A percentile compares a stretch with the other conserved stretches of the same genome.
Conservation (phyloP, 108 stramenopile species). For the Fragilariopsis cylindrus region DNA sequence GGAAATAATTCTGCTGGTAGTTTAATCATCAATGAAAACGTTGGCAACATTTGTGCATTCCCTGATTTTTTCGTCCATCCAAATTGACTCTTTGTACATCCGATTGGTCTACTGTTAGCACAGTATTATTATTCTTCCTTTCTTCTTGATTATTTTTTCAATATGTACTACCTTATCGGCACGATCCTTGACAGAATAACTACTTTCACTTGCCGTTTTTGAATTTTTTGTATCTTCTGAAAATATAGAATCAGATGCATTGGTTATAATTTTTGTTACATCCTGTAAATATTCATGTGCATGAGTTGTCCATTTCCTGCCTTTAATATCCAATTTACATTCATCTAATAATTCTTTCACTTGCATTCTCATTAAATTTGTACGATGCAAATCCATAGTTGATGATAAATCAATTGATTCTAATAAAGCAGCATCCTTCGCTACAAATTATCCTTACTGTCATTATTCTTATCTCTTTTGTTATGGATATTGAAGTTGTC, state of each 20-base stretch:
- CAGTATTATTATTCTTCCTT: neutral
- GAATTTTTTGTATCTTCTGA: slow-evolving; percentile 13
- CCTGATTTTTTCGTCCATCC: slow-evolving; percentile 67
- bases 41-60: slow-evolving; percentile 74
- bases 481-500: neutral
- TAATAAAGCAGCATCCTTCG: slow-evolving; percentile 50
- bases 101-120: slow-evolving; percentile 23
- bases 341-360: slow-evolving; percentile 65
- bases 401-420: slow-evolving; percentile 40
- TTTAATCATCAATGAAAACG: slow-evolving; percentile 66
- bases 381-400: slow-evolving; percentile 55
- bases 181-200: slow-evolving; percentile 29
- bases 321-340: slow-evolving; percentile 41
- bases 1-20: slow-evolving; percentile 44
- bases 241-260: neutral
- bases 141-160: neutral
- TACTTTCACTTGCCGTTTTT: neutral
- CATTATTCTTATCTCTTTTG: neutral
- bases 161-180: slow-evolving; percentile 61
- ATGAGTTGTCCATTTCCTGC: slow-evolving; percentile 44
- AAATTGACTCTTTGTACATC: slow-evolving; percentile 22
- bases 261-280: slow-evolving; percentile 8
- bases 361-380: slow-evolving; percentile 77
- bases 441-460: slow-evolving; percentile 6
- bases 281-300: slow-evolving; percentile 52